Base-by-base conservation (phyloP, 1,284 basidiomycete species). In the Leccinum subspadiceum region DNA sequence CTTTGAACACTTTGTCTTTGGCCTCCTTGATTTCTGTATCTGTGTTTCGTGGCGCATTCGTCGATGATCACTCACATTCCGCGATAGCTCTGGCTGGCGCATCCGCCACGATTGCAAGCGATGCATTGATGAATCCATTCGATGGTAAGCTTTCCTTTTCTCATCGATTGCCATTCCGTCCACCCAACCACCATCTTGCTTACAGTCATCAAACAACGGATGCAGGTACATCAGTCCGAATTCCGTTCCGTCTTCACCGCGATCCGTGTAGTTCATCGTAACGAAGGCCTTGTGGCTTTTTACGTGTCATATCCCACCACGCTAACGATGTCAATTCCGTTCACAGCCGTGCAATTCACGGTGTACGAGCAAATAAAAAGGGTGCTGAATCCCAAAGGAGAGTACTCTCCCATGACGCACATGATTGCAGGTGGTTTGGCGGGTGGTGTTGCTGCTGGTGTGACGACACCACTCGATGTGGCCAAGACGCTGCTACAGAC, bases 101-200 rank as follows among this genome's bases (percentile, higher is more conserved):
- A 57, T 86, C 90, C 1, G 97, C 97, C 0, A 98, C 96, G 20
- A 92, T 97, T 68, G 92, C 94, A 2, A 92, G 92, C 60, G 97
- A 99, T 78, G 96, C 96, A 7, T 81, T 99, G 61, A 99, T 99
- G 97, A 99, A 99, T 76, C 97, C 97, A 3, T 99, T 99, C 73
- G 97, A 99, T 77, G 95, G 95, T 96, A 74, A 73, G 86, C 76
- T 51, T 46, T 24, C 46, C 26, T 63, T 49, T 49, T 59, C 22
- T 51, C 52, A 24, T 56, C 53, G 41, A 57, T 26, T 56, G 49
- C 54, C 33, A 53, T 54, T 48, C 37, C 29, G 54, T 52, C 54
- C 53, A 56, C 56, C 64, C 61, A 61, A 62, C 58, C 53, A 7
- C 46, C 44, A 59, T 62, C 60, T 57, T 64, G 29, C 66, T 67